phyloP scores from a whole-genome alignment of 1,284 basidiomycete genomes.

The Agaricales sp. region DNA sequence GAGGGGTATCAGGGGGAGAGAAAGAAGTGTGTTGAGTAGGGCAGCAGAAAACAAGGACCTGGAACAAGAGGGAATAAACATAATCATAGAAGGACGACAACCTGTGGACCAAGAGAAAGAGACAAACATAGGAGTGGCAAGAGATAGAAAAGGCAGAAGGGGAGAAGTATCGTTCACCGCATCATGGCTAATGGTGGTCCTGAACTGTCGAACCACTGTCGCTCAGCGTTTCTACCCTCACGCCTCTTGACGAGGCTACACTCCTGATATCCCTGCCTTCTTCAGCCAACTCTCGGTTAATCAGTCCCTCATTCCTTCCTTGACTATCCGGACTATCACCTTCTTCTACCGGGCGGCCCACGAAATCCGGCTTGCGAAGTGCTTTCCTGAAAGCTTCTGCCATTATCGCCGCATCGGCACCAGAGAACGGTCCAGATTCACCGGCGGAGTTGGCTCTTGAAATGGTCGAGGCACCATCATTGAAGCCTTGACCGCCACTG shows the following conservation, averaged over 20 bases:
- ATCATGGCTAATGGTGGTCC: no score
- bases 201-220: conserved; percentile 45
- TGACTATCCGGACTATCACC: conserved; percentile 42
- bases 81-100: conserved; percentile 20
- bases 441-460: conserved; percentile 44
- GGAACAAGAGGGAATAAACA: conserved; percentile 13
- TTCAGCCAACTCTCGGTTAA: conserved; percentile 66
- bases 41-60: no score
- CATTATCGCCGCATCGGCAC: conserved; percentile 79
- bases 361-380: conserved; percentile 76
- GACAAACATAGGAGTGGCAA: conserved; percentile 19
- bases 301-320: conserved; percentile 31
- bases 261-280: conserved; percentile 76
- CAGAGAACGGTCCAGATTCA: conserved; percentile 60
- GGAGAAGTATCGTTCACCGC: no score
- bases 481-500: conserved; percentile 34
- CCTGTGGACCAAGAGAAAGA: conserved; percentile 21
- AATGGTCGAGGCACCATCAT: conserved; percentile 58
- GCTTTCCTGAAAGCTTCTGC: conserved; percentile 79
- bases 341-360: conserved; percentile 54
- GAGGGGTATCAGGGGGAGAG: no score
- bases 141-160: conserved; percentile 23
- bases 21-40: no score
- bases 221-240: conserved; percentile 60
- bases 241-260: conserved; percentile 66